Conservation (phyloP, 2,329 filamentous ascomycete species). For the Orbilia oligospora region DNA sequence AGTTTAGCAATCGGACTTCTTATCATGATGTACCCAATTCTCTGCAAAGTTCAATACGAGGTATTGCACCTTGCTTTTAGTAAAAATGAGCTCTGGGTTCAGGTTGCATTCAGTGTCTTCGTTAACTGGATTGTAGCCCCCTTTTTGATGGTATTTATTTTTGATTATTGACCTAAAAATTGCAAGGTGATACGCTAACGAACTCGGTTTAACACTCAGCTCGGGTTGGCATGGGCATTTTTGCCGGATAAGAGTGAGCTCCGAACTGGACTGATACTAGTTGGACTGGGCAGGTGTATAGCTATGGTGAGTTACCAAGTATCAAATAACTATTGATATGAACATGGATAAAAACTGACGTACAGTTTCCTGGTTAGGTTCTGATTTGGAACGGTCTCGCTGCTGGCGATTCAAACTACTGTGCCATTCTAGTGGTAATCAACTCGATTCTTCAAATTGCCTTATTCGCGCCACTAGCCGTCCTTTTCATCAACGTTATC, state of each 20-base stretch:
- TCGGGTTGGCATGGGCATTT: constrained; percentile 78
- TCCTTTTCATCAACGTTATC: constrained; percentile 78
- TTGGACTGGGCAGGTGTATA: constrained; percentile 87
- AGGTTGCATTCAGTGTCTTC: constrained; percentile 81
- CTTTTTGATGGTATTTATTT: constrained; percentile 78
- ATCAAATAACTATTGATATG: neutral
- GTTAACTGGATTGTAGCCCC: constrained; percentile 89
- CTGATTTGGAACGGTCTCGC: constrained; percentile 85
- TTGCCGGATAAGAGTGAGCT: constrained; percentile 74
- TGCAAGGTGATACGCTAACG: neutral
- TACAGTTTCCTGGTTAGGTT: constrained; percentile 66
- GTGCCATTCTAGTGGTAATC: constrained; percentile 82
- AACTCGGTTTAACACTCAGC: constrained; percentile 67
- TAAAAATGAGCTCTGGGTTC: constrained; percentile 78
- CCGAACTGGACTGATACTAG: constrained; percentile 80
- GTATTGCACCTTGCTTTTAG: constrained; percentile 77
- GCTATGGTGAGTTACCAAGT: constrained; percentile 77
- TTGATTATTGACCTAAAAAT: neutral
- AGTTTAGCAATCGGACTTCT: constrained; percentile 78
- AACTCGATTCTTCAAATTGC: constrained; percentile 83
- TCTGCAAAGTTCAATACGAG: constrained; percentile 88
- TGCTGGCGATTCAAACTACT: constrained; percentile 84
- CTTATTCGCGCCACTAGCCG: constrained; percentile 78
- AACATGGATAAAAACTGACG: no score
- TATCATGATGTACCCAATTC: constrained; percentile 94